Evolutionary conservation across 805 yeast species (phyloP).

Genomic region (Candida hispaniensis): DNA sequence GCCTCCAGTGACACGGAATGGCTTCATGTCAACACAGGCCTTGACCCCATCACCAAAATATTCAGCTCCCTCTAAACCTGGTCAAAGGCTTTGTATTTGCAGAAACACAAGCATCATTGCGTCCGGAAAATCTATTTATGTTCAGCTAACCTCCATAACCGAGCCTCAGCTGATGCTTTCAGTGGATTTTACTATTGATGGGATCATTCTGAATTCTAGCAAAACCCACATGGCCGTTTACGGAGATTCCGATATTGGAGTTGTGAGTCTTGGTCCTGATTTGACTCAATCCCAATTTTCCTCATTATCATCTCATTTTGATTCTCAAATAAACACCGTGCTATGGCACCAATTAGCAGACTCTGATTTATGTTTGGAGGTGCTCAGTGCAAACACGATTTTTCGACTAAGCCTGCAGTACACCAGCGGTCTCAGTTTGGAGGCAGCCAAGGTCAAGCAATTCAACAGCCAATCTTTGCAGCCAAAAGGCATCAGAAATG

Average conservation of each 20-base stretch:
- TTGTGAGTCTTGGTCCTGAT: constrained; percentile 29
- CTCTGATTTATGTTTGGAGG: constrained; percentile 35
- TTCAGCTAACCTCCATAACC: no score
- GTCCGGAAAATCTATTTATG: no score
- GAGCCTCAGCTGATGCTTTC: no score
- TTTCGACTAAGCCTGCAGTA: constrained; percentile 33
- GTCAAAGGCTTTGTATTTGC: no score
- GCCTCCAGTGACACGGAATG: no score
- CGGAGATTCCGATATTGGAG: constrained; percentile 28
- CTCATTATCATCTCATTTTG: constrained; percentile 8
- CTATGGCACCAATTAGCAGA: constrained; percentile 39
- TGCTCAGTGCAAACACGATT: constrained; percentile 31
- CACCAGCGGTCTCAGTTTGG: constrained; percentile 23
- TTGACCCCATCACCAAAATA: no score
- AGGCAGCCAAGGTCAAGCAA: constrained; percentile 22
- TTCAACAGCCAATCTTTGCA: constrained; percentile 9
- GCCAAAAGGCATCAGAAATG: background rate
- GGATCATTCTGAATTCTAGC: constrained; percentile 32
- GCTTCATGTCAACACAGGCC: no score
- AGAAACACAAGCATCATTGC: no score
- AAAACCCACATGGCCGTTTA: constrained; percentile 37
- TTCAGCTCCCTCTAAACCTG: no score
- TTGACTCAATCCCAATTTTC: constrained; percentile 15
- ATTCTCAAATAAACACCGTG: constrained; percentile 31
- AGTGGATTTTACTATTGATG: constrained; percentile 29